A percentile compares a stretch with the other conserved stretches of the same genome.
Evolutionary conservation across 805 yeast species (phyloP).

Genomic region (Saturnispora bothae): DNA sequence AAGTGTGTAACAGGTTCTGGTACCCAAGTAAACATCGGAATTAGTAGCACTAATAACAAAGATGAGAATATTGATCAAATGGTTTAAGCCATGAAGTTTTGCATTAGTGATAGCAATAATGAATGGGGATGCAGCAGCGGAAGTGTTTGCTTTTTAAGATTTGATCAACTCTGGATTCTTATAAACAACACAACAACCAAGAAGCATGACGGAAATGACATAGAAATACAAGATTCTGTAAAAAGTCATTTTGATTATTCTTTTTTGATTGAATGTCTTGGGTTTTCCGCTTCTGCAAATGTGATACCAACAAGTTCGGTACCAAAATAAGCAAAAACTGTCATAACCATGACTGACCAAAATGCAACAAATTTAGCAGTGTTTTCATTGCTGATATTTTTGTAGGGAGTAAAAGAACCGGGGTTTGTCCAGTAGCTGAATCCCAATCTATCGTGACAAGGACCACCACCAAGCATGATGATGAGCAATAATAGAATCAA

Average conservation of each 20-base stretch:
- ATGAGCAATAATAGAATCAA: constrained; percentile 51
- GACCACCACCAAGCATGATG: constrained; percentile 71
- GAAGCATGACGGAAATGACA: constrained; percentile 38
- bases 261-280: constrained; percentile 40
- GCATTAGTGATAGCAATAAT: constrained; percentile 71
- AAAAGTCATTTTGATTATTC: constrained; percentile 44
- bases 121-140: constrained; percentile 74
- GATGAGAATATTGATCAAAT: constrained; percentile 63
- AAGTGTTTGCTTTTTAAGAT: constrained; percentile 36
- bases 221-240: constrained; percentile 46
- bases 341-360: constrained; percentile 43
- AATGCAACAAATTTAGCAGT: constrained; percentile 26
- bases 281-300: constrained; percentile 38
- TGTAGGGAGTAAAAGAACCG: constrained; percentile 33
- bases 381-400: constrained; percentile 31
- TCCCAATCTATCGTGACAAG: constrained; percentile 52
- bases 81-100: constrained; percentile 54
- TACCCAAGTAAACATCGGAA: constrained; percentile 67
- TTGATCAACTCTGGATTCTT: constrained; percentile 34
- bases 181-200: constrained; percentile 50
- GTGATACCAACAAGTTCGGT: constrained; percentile 42
- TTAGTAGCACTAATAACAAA: constrained; percentile 77
- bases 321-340: constrained; percentile 41
- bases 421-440: constrained; percentile 36
- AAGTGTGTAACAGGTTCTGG: constrained; percentile 64